Base-by-base conservation (phyloP, 345 rosid genomes). In the Microcos paniculata region DNA sequence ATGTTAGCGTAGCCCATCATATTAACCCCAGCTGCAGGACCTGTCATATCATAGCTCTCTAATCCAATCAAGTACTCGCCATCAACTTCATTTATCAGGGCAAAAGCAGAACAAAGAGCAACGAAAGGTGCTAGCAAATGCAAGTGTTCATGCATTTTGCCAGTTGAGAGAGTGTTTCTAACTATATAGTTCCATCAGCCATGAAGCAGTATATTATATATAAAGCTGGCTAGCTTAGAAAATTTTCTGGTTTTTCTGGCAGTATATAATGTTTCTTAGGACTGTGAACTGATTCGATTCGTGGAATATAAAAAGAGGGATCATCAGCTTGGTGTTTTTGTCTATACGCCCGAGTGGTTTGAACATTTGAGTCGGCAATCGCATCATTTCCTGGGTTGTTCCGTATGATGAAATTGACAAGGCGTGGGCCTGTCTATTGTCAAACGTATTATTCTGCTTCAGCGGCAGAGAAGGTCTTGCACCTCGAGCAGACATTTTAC, bases 1-100 rank as follows among this genome's bases (percentile, higher is more conserved):
- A 86, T 62, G 69, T 86, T 90, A 8, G 84, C 91, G 51, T 86
- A 90, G n/a, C 91, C 94, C 91, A 85, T 90, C 88, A 86, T 77
- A 81, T 86, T 88, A 46, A 86, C 85, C 14, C 77, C 80, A n/a
- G 87, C 87, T 10, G 94, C 89, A 1, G 94, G 93, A 13, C 94
- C 93, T 0, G 82, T 88, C 89, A 81, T 85, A 64, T 82, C 90
- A 33, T 86, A 82, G 80, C 94, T 90, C 30, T 88, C 89, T 0
- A 84, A 75, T 63, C 91, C 91, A 59, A 86, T 82, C 74, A 88
- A 82, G 83, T 85, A 81, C n/a, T 82, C 76, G 0, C 81, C 87
- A 57, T 75, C 53, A 7, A 40, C 61, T 24, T 49, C 49, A n/a
- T 72, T 23, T 11, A 56, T 26, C n/a, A 31, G 19, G 2, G 77